Evolutionary conservation across 345 rosid genomes (phyloP), one percentile per base, ranked within the genome.

Genomic region (Bruguiera gymnorhiza): DNA sequence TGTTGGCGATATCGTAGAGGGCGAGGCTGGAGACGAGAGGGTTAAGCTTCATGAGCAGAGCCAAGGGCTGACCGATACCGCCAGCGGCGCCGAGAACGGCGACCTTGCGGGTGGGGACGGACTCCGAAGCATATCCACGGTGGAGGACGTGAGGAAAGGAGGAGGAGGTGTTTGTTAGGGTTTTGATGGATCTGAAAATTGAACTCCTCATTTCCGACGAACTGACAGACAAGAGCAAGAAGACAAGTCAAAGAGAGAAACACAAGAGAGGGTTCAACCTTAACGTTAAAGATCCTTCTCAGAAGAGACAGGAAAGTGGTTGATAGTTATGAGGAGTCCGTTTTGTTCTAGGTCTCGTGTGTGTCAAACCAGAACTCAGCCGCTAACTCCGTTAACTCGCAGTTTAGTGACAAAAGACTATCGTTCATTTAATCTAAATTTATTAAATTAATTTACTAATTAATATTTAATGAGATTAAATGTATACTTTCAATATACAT

Each of bases 41-140:
- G 60, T 88, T 90, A 19, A 88, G 88, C 70, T 88, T 90, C 94
- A 88, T 88, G 34, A 90, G 88, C 5, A 90, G 78, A 39, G 96
- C 68, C 5, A 90, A 85, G 26, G 93, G 96, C 75, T 90, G 96
- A 16, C 96, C 96, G 36, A 88, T 90, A 7, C 94, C 93, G 48
- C 96, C 96, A 27, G 96, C 92, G 20, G 94, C 97, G 19, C 94
- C 94, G 36, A 90, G 91, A 72, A 90, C 82, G 24, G 88, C 84
- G 24, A 90, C 94, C 73, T 90, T 86, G 26, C 94, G 82, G 53
- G 76, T 65, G 11, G 97, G 94, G 13, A 78, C 93, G 23, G 96
- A 73, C 10, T 75, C 93, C 11, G 92, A 76, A 16, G 81, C 50
- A 75, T 70, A 91, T 73, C 82, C 83, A 37, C 96, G 95, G 66